Base-by-base conservation (phyloP, 495 filamentous ascomycete genomes). In the Xylaria acuta region DNA sequence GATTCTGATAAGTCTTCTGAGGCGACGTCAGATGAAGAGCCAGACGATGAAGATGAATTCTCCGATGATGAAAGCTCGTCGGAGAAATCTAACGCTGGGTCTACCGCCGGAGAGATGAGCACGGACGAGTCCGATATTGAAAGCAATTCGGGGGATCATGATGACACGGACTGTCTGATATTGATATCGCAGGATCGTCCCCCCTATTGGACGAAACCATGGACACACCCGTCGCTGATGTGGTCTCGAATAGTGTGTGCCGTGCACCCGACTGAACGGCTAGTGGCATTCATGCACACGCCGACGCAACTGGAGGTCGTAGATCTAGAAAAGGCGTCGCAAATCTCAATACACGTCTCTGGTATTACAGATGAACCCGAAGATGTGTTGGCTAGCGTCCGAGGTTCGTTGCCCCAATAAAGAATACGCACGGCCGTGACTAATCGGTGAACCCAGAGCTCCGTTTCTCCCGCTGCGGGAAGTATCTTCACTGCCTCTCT, bases 151-250 rank as follows among this genome's bases (percentile, higher is more conserved):
- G 25, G 22, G 2, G 27, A 53, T n/a, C 30, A 41, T 4, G 47
- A 67, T 22, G 47, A 67, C 22, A 67, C 64, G 2, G 47, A 54
- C 64, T 67, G 47, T 30, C 20, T 67, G 30, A 54, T 68, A 14
- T 8, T 68, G 5, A 68, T 68, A 30, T 43, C 49, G 1, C 11
- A 38, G 22, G 38, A 20, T 43, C n/a, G 45, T 12, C 3, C 47
- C 16, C 66, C 66, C 8, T 68, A 40, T 6, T 68, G 66, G 47
- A 68, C 66, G 16, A 38, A 58, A n/a, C 32, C 66, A 41, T 68
- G 47, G 66, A 43, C 49, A 43, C 66, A 68, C 49, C n/a, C 18
- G 16, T 32, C 18, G 5, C 47, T 58, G 30, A 0, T 68, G 16
- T 68, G 34, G 47, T 54, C 49, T n/a, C 58, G 51, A 27, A 68